Evolutionary conservation across 2,329 filamentous ascomycete genomes (phyloP), one percentile per base, ranked within the genome.

Genomic region (Emmonsiellopsis sp.): DNA sequence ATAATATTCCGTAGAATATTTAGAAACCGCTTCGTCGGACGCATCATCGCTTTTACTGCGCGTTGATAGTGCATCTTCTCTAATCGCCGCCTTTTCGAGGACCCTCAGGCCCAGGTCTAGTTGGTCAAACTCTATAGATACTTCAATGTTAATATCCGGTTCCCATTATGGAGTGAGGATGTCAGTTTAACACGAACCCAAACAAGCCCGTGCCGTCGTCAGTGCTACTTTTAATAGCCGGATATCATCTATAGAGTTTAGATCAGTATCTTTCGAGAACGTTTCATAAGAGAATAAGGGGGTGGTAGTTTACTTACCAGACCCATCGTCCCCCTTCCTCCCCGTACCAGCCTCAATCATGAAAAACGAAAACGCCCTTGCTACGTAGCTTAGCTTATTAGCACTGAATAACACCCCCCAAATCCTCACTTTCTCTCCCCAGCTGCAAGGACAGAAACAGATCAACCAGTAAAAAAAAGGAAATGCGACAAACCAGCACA

Each of bases 161-260:
- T 5, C 20, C 20, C 20, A 55, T 50, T 62, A 51, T 57, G 58
- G 54, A 53, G 55, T 63, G 67, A 40, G 63, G 60, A 56, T 30
- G 65, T 64, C 8, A 52, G 43, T 15, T 38, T 15, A 38, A 11
- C 46, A 63, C 71, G 64, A 73, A 78, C 81, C 77, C 43, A 93
- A 72, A 60, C 85, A 89, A 41, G 74, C 74, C 61, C 76, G 80
- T 16, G 78, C 79, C 5, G 84, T 77, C 64, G 84, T 87, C 54
- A 94, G 71, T 9, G 83, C 84, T 59, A 88, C 70, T 62, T 79
- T 84, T 64, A 89, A 73, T 16, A 89, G 67, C 53, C 86, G 80
- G 32, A 82, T 65, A 13, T 76, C 63, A 56, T 78, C 70, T 72
- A 50, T 6, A 46, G 15, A 48, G 31, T 32, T 20, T 34, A n/a